A percentile compares a stretch with the other conserved stretches of the same genome.
Conservation (phyloP, 2,329 filamentous ascomycete genomes). For the Xylaria sp. region DNA sequence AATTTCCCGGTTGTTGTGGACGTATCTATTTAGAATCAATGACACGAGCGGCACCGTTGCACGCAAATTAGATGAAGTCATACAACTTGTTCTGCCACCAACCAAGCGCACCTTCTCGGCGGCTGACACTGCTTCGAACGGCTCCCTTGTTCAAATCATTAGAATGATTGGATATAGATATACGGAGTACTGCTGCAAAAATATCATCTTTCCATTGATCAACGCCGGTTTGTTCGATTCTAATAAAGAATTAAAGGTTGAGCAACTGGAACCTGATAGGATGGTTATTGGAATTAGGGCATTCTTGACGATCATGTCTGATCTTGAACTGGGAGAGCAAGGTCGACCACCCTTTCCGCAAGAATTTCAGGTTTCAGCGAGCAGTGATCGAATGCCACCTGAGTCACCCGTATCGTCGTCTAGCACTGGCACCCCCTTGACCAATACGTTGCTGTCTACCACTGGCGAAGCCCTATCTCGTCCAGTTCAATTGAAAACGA, state of each 20-base stretch:
- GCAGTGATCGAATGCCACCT: conserved; percentile 50
- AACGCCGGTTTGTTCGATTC: conserved; percentile 87
- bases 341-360: conserved; percentile 83
- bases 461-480: conserved; percentile 71
- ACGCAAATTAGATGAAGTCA: conserved; percentile 87
- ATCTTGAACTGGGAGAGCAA: conserved; percentile 83
- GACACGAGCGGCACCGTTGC: conserved; percentile 72
- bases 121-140: conserved; percentile 81
- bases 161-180: conserved; percentile 93
- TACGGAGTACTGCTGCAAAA: conserved; percentile 91
- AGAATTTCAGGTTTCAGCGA: conserved; percentile 54
- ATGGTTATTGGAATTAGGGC: conserved; percentile 97
- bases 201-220: conserved; percentile 92
- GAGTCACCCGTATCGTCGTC: conserved; percentile 57
- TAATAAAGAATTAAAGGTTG: conserved; percentile 79
- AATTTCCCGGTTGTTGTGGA: conserved; percentile 90
- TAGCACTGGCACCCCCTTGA: conserved; percentile 37
- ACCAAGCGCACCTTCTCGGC: conserved; percentile 82
- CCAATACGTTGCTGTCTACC: conserved; percentile 36
- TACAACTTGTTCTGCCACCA: conserved; percentile 80
- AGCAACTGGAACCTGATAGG: conserved; percentile 92
- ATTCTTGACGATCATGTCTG: conserved; percentile 90
- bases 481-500: conserved; percentile 63
- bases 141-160: conserved; percentile 91
- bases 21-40: conserved; percentile 84